Base-by-base conservation (phyloP, 805 yeast species). In the Candida tammaniensis region DNA sequence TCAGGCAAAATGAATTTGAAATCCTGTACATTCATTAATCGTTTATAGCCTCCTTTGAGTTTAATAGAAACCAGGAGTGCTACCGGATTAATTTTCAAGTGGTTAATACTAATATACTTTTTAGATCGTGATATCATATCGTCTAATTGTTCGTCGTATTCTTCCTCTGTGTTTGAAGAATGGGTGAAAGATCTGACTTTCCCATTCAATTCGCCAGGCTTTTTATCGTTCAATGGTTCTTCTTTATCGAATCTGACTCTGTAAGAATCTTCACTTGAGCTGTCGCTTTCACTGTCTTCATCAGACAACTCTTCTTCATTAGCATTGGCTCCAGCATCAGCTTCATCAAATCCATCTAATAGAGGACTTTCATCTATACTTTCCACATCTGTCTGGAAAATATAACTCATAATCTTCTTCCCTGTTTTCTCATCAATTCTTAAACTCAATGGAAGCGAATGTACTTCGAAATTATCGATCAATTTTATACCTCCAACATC, bases 71-170 rank as follows among this genome's bases (percentile, higher is more conserved):
- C 55, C 55, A 47, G 46, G 16, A 68, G 40, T 6, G 56, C 46
- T 15, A 59, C 47, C 1, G 63, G 51, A 18, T 47, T 40, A 4
- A 58, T 31, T 20, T 60, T 64, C 42, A 91, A 68, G 11, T 74
- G 61, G 16, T 78, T 75, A 40, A 89, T 76, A 46, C 85, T 81
- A 55, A 84, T 68, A 52, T 76, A 86, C 38, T 75, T 76, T 17
- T 85, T 74, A 0, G 97, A 86, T 30, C 97, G 64, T 28, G 68
- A 60, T 4, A 87, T 60, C 96, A 91, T 87, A 43, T 76, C 72
- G 17, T 76, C 55, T 15, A 64, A 49, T 14, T 66, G 54, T 15
- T 51, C 52, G 30, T 57, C 55, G 18, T 50, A 38, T 27, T 47
- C 54, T 26, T 30, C 34, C 3, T 40, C 40, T 4, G 42, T 30